Conservation (phyloP, 495 filamentous ascomycete genomes). For the Antarctomyces pellizariae region DNA sequence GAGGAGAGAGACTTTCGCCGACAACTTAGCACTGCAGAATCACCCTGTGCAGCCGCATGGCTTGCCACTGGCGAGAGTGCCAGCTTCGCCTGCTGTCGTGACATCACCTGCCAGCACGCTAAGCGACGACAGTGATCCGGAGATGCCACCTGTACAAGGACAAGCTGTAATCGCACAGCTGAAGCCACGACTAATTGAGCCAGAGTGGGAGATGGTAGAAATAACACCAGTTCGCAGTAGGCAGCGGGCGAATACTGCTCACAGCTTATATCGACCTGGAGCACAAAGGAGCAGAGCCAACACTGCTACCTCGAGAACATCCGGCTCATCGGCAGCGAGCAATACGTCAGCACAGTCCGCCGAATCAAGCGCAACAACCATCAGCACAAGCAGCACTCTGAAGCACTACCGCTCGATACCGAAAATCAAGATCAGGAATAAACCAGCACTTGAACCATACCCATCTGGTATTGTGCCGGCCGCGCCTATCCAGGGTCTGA, state of each 20-base stretch:
- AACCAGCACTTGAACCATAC: too few relatives aligned
- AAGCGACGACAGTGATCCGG: slow-evolving; percentile 1
- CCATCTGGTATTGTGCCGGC: too few relatives aligned
- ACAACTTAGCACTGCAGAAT: slow-evolving; percentile 7
- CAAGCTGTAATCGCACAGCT: neutral
- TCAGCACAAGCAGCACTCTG: too few relatives aligned
- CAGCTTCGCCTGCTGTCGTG: slow-evolving; percentile 8
- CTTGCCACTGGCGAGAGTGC: slow-evolving; percentile 9
- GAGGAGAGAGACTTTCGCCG: slow-evolving; percentile 25
- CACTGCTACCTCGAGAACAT: neutral
- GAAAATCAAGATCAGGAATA: too few relatives aligned
- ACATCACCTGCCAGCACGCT: slow-evolving; percentile 2
- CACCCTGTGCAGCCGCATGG: slow-evolving; percentile 3
- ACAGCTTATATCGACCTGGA: neutral
- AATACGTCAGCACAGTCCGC: neutral
- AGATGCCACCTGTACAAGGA: neutral
- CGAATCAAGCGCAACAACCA: neutral
- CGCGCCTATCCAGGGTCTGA: too few relatives aligned
- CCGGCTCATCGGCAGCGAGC: neutral
- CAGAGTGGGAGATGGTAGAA: neutral
- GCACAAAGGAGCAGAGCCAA: neutral
- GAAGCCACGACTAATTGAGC: neutral
- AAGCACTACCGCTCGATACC: too few relatives aligned
- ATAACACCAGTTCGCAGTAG: too few relatives aligned
- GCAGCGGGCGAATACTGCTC: neutral